Percentiles rank a stretch among this genome's conserved stretches.
Conservation (phyloP, 148 eudicot species). For the Polygonum maritimum region DNA sequence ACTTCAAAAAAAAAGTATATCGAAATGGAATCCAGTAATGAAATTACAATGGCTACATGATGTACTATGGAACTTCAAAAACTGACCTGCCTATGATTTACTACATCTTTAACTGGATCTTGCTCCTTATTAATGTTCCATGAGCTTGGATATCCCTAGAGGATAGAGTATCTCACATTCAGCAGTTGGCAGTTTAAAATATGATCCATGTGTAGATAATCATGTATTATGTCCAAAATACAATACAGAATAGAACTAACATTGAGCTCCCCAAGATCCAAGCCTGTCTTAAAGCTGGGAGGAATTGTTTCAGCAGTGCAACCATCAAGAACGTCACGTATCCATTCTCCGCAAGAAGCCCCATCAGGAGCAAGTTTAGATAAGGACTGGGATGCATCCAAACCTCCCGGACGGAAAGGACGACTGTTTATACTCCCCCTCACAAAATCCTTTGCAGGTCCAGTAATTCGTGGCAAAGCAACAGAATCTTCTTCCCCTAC, state of each 20-base stretch:
- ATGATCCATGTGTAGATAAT: neutral
- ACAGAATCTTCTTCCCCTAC: conserved; percentile 59
- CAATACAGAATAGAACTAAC: conserved; percentile 22
- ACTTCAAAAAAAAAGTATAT: neutral
- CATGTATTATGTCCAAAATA: neutral
- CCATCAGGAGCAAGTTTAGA: conserved; percentile 68
- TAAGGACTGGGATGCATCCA: conserved; percentile 58
- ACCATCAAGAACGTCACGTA: conserved; percentile 63
- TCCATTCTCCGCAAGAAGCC: conserved; percentile 86
- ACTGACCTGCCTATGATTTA: conserved; percentile 50
- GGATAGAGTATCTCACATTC: conserved; percentile 11
- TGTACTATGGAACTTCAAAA: conserved; percentile 11
- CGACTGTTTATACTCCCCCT: conserved; percentile 86
- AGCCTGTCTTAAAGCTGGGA: conserved; percentile 76
- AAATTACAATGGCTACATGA: neutral
- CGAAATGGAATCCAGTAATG: neutral
- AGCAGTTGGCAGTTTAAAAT: neutral
- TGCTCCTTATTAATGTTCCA: conserved; percentile 53
- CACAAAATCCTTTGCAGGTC: conserved; percentile 88
- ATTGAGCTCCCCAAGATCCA: conserved; percentile 76
- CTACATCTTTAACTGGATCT: conserved; percentile 19
- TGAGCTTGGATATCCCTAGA: conserved; percentile 54
- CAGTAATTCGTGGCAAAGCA: conserved; percentile 75
- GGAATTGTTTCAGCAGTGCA: conserved; percentile 58
- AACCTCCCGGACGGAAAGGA: conserved; percentile 95